These are phyloP conservation scores for Fusarium robinianum DNA, from an alignment of 2,329 filamentous ascomycete species.

Conservation along the genomic window DNA sequence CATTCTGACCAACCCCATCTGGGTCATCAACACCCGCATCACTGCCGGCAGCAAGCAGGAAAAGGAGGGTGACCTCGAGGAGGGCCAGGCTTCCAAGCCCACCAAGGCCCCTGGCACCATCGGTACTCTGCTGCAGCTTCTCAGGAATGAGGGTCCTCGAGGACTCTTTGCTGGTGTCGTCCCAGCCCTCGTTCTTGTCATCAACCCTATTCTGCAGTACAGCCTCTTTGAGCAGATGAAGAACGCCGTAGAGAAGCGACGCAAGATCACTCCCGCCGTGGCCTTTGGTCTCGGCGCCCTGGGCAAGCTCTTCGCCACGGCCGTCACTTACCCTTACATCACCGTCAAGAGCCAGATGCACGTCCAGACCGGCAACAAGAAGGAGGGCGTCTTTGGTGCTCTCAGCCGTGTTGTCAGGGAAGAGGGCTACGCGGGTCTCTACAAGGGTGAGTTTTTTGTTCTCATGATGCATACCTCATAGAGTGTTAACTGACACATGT, in stretches of 20 bases:
- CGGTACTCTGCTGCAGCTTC: constrained; percentile 76
- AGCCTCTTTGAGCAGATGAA: constrained; percentile 99
- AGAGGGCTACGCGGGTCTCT: constrained; percentile 90
- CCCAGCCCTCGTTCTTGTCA: constrained; percentile 89
- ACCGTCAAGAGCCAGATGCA: constrained; percentile 99
- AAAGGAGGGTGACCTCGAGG: constrained; percentile 49
- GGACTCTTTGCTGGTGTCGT: constrained; percentile 92
- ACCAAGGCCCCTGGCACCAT: constrained; percentile 71
- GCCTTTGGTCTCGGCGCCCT: constrained; percentile 91
- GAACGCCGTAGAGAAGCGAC: constrained; percentile 77
- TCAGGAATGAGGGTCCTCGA: constrained; percentile 80
- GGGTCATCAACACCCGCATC: constrained; percentile 98
- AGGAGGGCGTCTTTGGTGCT: constrained; percentile 78
- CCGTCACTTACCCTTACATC: constrained; percentile 96
- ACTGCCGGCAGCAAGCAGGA: constrained; percentile 76
- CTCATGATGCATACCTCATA: not conserved
- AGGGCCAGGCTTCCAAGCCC: constrained; percentile 42
- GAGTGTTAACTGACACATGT: constrained; percentile 16
- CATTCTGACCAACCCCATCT: constrained; percentile 96
- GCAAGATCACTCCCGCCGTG: constrained; percentile 78
- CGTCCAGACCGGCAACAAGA: constrained; percentile 77
- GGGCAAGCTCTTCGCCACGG: constrained; percentile 92
- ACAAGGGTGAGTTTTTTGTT: constrained; percentile 70
- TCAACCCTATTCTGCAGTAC: constrained; percentile 98
- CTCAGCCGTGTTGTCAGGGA: constrained; percentile 80